These are phyloP conservation scores for Pestalotiopsis sp. DNA, from an alignment of 2,329 filamentous ascomycete genomes.

Conservation along the genomic window DNA sequence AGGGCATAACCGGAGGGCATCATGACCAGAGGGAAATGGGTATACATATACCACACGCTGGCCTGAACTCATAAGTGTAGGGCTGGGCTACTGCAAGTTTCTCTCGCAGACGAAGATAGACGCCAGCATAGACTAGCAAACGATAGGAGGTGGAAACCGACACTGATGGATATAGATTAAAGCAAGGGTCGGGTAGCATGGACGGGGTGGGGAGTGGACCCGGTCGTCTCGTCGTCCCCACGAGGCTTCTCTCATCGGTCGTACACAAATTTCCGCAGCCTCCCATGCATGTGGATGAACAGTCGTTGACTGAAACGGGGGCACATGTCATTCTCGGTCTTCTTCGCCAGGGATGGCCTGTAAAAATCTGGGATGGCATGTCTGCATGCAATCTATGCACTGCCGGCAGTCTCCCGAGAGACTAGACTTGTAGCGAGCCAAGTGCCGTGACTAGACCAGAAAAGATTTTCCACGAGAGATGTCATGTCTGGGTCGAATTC, in stretches of 20 bases:
- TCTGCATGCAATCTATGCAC: background rate
- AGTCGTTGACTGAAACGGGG: background rate
- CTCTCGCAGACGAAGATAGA: background rate
- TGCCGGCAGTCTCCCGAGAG: slow-evolving; percentile 6
- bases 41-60: slow-evolving; percentile 3
- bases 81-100: slow-evolving; percentile 7
- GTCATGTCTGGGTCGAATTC: background rate
- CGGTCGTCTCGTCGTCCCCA: background rate
- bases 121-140: background rate
- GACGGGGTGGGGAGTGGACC: slow-evolving; percentile 5
- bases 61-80: slow-evolving; percentile 3
- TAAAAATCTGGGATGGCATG: slow-evolving; percentile 1
- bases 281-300: background rate
- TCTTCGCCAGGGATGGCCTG: background rate
- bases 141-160: slow-evolving; percentile 3
- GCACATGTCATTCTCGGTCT: slow-evolving; percentile 2
- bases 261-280: slow-evolving; percentile 3
- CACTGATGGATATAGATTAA: slow-evolving; percentile 12
- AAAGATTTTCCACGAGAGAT: background rate
- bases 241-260: background rate
- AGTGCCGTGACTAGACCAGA: slow-evolving; percentile 1
- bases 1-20: background rate
- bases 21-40: background rate
- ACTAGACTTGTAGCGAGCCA: background rate
- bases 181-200: slow-evolving; percentile 6